A percentile compares a stretch with the other conserved stretches of the same genome.
These are phyloP conservation scores for Verbena officinalis DNA, from an alignment of 257 asterid genomes.

Conservation along the genomic window DNA sequence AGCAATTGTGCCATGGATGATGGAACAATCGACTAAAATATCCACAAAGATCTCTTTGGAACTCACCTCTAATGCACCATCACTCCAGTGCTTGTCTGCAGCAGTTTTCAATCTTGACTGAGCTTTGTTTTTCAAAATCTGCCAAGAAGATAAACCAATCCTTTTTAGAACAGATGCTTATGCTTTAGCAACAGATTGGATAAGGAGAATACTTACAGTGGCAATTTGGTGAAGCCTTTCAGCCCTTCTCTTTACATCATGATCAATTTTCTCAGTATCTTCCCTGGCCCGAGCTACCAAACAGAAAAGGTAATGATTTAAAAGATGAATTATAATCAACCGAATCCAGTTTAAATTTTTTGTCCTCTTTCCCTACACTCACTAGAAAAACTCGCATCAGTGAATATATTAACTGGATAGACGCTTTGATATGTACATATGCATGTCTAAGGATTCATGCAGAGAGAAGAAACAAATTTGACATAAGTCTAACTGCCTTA, in stretches of 20 bases:
- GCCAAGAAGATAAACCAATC: conserved; percentile 24
- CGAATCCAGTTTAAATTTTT: conserved; percentile 12
- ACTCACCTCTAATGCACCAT: conserved; percentile 82
- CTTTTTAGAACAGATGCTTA: not conserved
- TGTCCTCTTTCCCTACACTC: not conserved
- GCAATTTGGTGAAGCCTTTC: conserved; percentile 84
- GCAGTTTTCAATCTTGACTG: conserved; percentile 76
- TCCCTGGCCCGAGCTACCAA: conserved; percentile 85
- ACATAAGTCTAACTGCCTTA: not conserved
- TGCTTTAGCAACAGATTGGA: conserved; percentile 10
- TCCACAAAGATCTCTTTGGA: not conserved
- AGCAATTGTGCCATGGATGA: not conserved
- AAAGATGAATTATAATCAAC: conserved; percentile 17
- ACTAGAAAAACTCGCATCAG: conserved; percentile 5
- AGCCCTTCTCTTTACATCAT: conserved; percentile 79
- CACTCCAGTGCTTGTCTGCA: conserved; percentile 94
- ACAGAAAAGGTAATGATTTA: conserved; percentile 24
- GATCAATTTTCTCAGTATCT: conserved; percentile 85
- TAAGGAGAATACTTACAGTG: conserved; percentile 54
- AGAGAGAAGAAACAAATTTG: conserved; percentile 1
- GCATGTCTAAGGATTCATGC: not conserved
- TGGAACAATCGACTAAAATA: not conserved
- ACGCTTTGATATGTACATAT: not conserved
- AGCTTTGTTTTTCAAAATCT: conserved; percentile 79
- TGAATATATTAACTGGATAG: conserved; percentile 4